phyloP scores from a whole-genome alignment of 2,329 filamentous ascomycete species.

The Fusarium veterinarium region DNA sequence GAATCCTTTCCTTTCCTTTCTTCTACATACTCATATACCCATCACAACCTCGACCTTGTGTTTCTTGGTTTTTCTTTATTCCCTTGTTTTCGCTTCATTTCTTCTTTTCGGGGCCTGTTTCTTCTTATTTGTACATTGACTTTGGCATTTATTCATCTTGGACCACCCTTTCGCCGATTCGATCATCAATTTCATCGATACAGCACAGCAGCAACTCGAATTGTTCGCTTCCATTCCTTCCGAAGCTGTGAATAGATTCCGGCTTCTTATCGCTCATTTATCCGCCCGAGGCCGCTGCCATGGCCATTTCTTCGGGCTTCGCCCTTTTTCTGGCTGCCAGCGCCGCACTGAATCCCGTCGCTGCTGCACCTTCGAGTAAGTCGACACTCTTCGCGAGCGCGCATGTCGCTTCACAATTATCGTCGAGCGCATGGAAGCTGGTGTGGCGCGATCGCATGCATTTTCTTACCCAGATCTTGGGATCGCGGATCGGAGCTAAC shows the following conservation, averaged over 20 bases:
- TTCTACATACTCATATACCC: constrained; percentile 10
- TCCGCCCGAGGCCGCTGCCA: constrained; percentile 8
- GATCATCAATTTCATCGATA: constrained; percentile 16
- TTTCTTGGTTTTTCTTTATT: constrained; percentile 11
- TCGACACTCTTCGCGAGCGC: background rate
- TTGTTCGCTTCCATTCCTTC: constrained; percentile 4
- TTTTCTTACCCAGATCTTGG: background rate
- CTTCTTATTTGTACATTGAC: constrained; percentile 1
- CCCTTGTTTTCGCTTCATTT: constrained; percentile 6
- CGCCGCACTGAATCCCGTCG: constrained; percentile 31
- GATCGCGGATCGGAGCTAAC: constrained; percentile 21
- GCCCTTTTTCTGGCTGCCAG: constrained; percentile 43
- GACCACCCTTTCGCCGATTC: background rate
- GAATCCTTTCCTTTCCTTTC: constrained; percentile 3
- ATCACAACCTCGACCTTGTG: constrained; percentile 5
- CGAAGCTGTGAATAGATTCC: background rate
- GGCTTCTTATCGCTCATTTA: background rate
- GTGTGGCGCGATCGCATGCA: background rate
- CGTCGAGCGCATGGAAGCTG: background rate
- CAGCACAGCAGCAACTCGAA: background rate
- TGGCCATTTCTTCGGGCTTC: constrained; percentile 42
- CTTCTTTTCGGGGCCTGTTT: background rate
- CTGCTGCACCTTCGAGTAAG: constrained; percentile 39
- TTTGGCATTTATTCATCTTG: background rate
- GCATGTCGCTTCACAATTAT: background rate